Evolutionary conservation across 805 yeast species (phyloP).

Genomic region (Priceomyces fermenticarens): DNA sequence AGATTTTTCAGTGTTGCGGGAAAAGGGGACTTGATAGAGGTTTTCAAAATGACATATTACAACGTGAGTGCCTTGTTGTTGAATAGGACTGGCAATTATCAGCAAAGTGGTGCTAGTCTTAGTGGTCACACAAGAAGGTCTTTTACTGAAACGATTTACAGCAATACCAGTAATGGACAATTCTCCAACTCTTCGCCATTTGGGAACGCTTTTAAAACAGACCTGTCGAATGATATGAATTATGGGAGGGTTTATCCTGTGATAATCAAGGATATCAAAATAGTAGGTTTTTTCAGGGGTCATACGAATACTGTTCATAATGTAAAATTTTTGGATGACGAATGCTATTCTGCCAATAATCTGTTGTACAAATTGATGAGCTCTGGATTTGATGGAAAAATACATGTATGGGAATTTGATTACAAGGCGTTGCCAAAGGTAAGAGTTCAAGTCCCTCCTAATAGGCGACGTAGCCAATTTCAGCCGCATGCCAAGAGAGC

Average conservation of each 20-base stretch:
- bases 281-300: conserved; percentile 37
- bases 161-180: conserved; percentile 11
- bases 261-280: conserved; percentile 32
- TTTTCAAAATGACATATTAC: conserved; percentile 39
- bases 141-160: conserved; percentile 37
- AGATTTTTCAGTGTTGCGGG: conserved; percentile 46
- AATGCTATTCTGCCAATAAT: conserved; percentile 7
- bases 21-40: conserved; percentile 52
- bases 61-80: conserved; percentile 34
- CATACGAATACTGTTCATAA: conserved; percentile 35
- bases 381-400: conserved; percentile 39
- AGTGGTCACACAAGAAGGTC: conserved; percentile 22
- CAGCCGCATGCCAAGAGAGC: conserved; percentile 7
- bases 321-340: conserved; percentile 25
- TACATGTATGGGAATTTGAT: conserved; percentile 44
- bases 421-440: conserved; percentile 38
- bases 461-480: conserved; percentile 3
- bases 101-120: conserved; percentile 7
- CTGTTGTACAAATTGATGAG: conserved; percentile 32
- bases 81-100: conserved; percentile 9
- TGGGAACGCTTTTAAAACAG: not conserved
- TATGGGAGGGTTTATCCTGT: conserved; percentile 25
- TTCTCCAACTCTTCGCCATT: conserved; percentile 20
- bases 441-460: conserved; percentile 13
- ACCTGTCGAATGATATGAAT: not conserved